Evolutionary conservation across 2,329 filamentous ascomycete genomes (phyloP).

Genomic region (Calonectria pteridis): DNA sequence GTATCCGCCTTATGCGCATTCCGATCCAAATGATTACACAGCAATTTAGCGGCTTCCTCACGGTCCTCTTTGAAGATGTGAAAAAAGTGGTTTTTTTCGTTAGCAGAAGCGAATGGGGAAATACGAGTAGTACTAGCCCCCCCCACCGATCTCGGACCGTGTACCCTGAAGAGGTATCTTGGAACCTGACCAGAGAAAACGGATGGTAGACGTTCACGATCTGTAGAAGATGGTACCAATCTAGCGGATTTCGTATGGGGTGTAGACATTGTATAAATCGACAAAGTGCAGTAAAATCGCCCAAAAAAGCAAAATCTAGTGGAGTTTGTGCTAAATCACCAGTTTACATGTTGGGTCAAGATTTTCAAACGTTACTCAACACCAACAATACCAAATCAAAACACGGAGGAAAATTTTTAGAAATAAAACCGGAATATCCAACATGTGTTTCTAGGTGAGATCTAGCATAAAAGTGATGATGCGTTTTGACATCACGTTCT

Average conservation of each 20-base stretch:
- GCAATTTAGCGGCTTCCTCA: not conserved
- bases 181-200: not conserved
- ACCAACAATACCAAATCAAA: no score
- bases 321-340: fast-evolving
- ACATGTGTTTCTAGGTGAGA: not conserved
- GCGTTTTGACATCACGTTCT: not conserved
- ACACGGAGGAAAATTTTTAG: not conserved
- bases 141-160: not conserved
- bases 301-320: no score
- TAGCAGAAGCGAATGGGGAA: no score
- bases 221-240: no score
- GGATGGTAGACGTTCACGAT: not conserved
- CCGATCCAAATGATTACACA: not conserved
- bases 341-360: no score
- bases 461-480: not conserved
- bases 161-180: not conserved
- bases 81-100: not conserved
- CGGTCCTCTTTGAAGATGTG: not conserved
- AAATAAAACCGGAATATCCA: not conserved
- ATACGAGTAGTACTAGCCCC: not conserved
- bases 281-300: no score
- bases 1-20: not conserved
- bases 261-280: no score
- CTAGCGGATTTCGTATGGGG: not conserved
- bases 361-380: not conserved